Conservation (phyloP, 139 green algal species). For the Gonium pectorale region DNA sequence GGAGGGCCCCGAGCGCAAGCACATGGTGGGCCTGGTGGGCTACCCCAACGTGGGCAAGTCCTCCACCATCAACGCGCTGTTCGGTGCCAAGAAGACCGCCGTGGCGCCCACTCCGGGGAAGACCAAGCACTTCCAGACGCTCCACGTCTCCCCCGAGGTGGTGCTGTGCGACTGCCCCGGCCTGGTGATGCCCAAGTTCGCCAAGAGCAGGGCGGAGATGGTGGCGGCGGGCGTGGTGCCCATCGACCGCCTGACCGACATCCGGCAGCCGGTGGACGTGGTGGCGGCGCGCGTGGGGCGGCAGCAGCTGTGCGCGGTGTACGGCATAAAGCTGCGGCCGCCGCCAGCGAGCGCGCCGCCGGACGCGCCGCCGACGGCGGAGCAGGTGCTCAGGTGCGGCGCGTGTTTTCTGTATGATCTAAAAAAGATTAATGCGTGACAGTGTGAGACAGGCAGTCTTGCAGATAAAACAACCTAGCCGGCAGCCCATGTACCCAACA, state of each 20-base stretch:
- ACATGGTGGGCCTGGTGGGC: slow-evolving; percentile 92
- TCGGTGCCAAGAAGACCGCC: slow-evolving; percentile 95
- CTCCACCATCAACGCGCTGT: slow-evolving; percentile 95
- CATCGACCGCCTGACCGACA: slow-evolving; percentile 96
- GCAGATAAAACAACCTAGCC: too few relatives aligned
- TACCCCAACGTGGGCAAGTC: slow-evolving; percentile 99
- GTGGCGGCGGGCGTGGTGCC: slow-evolving; percentile 96
- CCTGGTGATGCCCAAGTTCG: slow-evolving; percentile 95
- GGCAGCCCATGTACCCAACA: too few relatives aligned
- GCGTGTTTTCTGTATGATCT: too few relatives aligned
- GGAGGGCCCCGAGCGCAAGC: slow-evolving; percentile 47
- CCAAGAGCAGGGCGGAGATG: slow-evolving; percentile 91
- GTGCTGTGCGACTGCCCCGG: slow-evolving; percentile 67
- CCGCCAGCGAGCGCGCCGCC: slow-evolving; percentile 22
- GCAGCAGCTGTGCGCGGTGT: slow-evolving; percentile 71
- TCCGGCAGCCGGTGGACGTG: slow-evolving; percentile 81
- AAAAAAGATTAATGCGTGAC: too few relatives aligned
- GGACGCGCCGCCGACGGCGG: slow-evolving; percentile 39
- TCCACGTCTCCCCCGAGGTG: slow-evolving; percentile 76
- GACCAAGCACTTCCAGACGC: slow-evolving; percentile 99
- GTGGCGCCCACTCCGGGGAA: slow-evolving; percentile 97
- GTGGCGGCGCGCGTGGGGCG: slow-evolving; percentile 69
- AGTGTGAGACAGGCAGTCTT: too few relatives aligned
- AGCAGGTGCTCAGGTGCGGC: slow-evolving; percentile 54
- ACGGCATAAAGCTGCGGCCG: slow-evolving; percentile 79